These are phyloP conservation scores for Coelastrella sp. DNA, from an alignment of 139 green algal species.

Conservation along the genomic window DNA sequence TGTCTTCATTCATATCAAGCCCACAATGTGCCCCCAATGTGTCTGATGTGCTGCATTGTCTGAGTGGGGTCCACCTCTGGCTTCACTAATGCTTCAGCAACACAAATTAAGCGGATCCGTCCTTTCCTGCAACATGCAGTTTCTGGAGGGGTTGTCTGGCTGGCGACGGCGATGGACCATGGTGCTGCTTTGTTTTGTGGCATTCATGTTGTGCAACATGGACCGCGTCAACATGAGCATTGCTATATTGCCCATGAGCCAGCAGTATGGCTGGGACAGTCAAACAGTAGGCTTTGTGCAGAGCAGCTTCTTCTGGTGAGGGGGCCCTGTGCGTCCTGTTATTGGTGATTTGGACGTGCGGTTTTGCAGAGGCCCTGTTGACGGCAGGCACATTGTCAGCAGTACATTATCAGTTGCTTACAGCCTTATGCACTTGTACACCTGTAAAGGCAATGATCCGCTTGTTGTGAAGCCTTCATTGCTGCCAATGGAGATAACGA, in stretches of 20 bases:
- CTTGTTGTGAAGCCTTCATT: too few species aligned
- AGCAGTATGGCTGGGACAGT: conserved; percentile 87
- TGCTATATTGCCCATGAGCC: conserved; percentile 95
- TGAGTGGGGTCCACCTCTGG: not conserved
- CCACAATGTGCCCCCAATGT: too few species aligned
- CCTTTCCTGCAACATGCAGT: not conserved
- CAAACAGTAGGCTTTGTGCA: conserved; percentile 95
- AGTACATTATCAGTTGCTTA: too few species aligned
- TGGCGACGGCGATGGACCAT: conserved; percentile 87
- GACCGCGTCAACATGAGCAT: conserved; percentile 98
- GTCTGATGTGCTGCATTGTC: too few species aligned
- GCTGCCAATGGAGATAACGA: too few species aligned
- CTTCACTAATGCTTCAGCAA: not conserved
- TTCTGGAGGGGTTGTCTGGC: conserved; percentile 47
- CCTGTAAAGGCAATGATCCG: too few species aligned
- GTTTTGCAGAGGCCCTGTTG: too few species aligned
- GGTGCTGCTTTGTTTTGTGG: conserved; percentile 89
- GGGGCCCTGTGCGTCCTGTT: too few species aligned
- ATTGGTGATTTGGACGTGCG: too few species aligned
- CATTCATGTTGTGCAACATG: conserved; percentile 97
- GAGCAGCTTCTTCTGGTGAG: conserved; percentile 97
- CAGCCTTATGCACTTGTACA: too few species aligned
- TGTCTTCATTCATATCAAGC: too few species aligned
- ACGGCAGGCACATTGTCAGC: too few species aligned
- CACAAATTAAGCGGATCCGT: not conserved